Evolutionary conservation across 108 stramenopile genomes (phyloP).

Genomic region (Parietichytrium sp.): DNA sequence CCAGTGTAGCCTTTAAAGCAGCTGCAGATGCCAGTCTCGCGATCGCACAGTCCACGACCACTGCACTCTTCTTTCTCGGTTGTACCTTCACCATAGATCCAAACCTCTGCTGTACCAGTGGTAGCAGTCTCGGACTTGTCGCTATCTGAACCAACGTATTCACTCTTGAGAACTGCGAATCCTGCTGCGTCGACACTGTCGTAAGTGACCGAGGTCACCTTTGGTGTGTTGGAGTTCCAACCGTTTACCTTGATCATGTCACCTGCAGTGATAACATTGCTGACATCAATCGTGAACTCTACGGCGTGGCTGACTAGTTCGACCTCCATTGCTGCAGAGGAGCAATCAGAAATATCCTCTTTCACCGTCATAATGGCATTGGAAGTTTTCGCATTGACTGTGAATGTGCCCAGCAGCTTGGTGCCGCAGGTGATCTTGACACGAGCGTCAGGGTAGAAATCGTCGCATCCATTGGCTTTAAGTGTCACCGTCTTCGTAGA

Average conservation of each 20-base stretch:
- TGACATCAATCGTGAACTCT: neutral
- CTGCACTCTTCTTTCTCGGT: conserved; percentile 57
- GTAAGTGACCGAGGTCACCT: neutral
- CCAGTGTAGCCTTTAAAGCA: conserved; percentile 75
- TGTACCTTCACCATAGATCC: neutral
- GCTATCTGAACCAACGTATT: neutral
- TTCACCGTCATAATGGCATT: neutral
- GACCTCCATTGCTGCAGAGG: neutral
- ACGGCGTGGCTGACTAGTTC: conserved; percentile 3
- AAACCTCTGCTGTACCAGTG: neutral
- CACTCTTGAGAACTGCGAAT: neutral
- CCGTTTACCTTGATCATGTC: neutral
- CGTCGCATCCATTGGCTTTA: too few species aligned
- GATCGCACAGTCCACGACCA: conserved; percentile 62
- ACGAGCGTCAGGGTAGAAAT: neutral
- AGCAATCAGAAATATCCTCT: conserved; percentile 13
- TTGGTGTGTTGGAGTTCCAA: neutral
- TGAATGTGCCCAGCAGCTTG: neutral
- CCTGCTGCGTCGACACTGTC: too few species aligned
- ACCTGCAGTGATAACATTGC: neutral
- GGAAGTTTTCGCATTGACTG: neutral
- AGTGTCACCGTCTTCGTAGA: neutral
- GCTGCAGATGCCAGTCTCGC: conserved; percentile 53
- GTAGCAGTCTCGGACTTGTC: neutral
- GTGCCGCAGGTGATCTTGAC: conserved; percentile 22